phyloP scores from a whole-genome alignment of 768 basidiomycete genomes.

The Coprinopsis strossmayeri region DNA sequence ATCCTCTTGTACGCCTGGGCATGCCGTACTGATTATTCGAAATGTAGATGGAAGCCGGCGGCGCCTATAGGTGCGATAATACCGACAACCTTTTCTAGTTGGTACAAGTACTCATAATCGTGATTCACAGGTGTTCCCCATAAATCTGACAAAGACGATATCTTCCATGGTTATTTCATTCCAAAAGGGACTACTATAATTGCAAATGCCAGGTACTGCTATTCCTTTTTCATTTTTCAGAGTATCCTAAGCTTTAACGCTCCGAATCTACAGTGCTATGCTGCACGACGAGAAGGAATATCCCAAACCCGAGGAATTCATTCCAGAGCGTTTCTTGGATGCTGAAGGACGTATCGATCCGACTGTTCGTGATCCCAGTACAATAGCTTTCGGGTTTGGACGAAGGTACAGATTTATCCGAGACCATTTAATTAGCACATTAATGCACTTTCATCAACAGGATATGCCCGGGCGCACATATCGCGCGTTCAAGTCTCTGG shows the following conservation, averaged over 20 bases:
- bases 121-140: constrained; percentile 29
- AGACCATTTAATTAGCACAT: neutral
- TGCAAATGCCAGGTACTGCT: constrained; percentile 21
- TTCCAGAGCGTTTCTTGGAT: constrained; percentile 15
- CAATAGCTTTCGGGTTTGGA: constrained; percentile 12
- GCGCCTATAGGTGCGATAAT: constrained; percentile 19
- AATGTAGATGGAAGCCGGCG: constrained; percentile 19
- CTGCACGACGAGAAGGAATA: constrained; percentile 16
- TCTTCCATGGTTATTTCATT: constrained; percentile 7
- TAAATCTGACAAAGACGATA: constrained; percentile 30
- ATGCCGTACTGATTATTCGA: no score
- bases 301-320: constrained; percentile 15
- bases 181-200: constrained; percentile 17
- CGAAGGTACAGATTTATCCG: constrained; percentile 4
- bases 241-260: neutral
- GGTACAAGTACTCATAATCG: neutral
- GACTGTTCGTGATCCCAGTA: constrained; percentile 1
- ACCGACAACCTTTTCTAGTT: neutral
- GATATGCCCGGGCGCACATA: constrained; percentile 29
- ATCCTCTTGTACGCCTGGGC: no score
- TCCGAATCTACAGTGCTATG: constrained; percentile 14
- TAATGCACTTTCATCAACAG: constrained; percentile 12
- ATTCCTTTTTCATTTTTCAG: neutral
- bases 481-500: constrained; percentile 22
- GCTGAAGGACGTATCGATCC: constrained; percentile 5